These are phyloP conservation scores for Fusarium decemcellulare DNA, from an alignment of 2,329 filamentous ascomycete genomes.

Conservation along the genomic window DNA sequence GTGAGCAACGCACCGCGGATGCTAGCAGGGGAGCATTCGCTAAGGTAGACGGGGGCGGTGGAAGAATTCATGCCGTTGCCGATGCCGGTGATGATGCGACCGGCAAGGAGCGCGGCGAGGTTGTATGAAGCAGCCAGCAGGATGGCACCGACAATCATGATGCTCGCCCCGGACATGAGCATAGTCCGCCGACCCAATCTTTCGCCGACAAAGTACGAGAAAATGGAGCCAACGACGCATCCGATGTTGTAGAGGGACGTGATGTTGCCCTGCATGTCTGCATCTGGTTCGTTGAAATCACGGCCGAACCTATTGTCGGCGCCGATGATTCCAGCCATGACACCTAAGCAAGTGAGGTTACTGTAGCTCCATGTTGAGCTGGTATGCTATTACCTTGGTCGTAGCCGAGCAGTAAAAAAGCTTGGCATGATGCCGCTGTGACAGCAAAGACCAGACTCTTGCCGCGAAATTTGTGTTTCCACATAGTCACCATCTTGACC, in stretches of 20 bases:
- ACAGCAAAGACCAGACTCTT: not conserved
- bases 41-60: constrained; percentile 55
- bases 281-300: constrained; percentile 24
- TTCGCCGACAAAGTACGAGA: constrained; percentile 24
- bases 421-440: constrained; percentile 6
- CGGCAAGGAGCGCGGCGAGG: constrained; percentile 61
- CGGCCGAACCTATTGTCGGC: constrained; percentile 24
- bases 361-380: too few relatives aligned
- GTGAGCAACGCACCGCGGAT: not conserved
- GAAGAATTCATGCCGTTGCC: constrained; percentile 63
- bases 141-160: constrained; percentile 59
- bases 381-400: not conserved
- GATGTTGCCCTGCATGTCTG: constrained; percentile 28
- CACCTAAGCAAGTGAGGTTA: not conserved
- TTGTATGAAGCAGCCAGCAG: constrained; percentile 60
- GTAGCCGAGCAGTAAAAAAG: not conserved
- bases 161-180: constrained; percentile 10
- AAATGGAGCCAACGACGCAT: constrained; percentile 17
- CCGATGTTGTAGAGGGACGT: constrained; percentile 24
- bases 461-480: constrained; percentile 3
- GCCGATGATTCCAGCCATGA: constrained; percentile 21
- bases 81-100: constrained; percentile 62
- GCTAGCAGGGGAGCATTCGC: not conserved
- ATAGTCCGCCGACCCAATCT: constrained; percentile 12
- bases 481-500: not conserved